phyloP scores from a whole-genome alignment of 148 eudicot species.

The Rhododendron ferrugineum region DNA sequence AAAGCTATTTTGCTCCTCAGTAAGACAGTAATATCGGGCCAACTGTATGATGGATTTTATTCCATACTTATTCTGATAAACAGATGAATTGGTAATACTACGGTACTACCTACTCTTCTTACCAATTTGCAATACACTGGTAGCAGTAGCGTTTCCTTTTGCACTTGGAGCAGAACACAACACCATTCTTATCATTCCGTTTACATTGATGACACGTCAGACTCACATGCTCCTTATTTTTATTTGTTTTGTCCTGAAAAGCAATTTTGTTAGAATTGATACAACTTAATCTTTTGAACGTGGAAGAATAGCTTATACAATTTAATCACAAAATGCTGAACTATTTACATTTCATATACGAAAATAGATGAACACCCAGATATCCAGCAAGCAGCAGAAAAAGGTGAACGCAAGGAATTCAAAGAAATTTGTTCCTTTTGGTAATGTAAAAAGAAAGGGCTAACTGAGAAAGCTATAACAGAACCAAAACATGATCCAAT shows the following conservation, averaged over 20 bases:
- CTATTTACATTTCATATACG: background rate
- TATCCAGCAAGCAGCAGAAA: background rate
- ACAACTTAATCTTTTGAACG: background rate
- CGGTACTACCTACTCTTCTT: slow-evolving; percentile 11
- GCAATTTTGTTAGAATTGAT: background rate
- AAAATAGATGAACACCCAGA: background rate
- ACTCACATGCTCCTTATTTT: slow-evolving; percentile 14
- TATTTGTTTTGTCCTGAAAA: slow-evolving; percentile 1
- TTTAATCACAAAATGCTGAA: background rate
- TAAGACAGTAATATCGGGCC: background rate
- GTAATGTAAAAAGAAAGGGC: background rate
- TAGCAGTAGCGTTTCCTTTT: slow-evolving; percentile 53
- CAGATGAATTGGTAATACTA: background rate
- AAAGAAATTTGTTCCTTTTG: background rate
- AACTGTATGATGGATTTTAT: background rate
- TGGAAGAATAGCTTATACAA: background rate
- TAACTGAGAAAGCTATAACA: background rate
- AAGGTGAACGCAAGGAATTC: background rate
- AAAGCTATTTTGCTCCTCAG: background rate
- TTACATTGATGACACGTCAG: slow-evolving; percentile 62
- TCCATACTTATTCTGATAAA: background rate
- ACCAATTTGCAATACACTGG: slow-evolving; percentile 58
- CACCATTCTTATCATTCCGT: slow-evolving; percentile 17
- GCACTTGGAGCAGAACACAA: slow-evolving; percentile 49
- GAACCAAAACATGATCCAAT: background rate